Evolutionary conservation across 257 asterid genomes (phyloP).

Genomic region (Fraxinus excelsior): DNA sequence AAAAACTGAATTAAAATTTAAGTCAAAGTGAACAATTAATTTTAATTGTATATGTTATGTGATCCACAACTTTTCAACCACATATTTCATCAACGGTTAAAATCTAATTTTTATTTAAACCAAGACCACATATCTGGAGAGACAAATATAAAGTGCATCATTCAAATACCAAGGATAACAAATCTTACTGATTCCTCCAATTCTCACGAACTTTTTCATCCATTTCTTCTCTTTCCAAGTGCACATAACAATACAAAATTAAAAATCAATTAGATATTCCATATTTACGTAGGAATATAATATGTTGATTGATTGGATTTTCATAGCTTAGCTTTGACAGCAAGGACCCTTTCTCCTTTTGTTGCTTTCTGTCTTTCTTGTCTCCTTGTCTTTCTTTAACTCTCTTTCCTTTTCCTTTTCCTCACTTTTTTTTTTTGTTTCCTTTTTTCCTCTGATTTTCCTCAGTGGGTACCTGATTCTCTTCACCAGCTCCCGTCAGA

Average conservation of each 20-base stretch:
- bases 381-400: constrained; percentile 63
- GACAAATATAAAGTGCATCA: constrained; percentile 16
- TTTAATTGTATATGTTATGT: too few species aligned
- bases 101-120: too few species aligned
- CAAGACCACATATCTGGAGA: background rate
- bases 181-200: constrained; percentile 8
- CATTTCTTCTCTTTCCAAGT: constrained; percentile 13
- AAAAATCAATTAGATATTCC: constrained; percentile 35
- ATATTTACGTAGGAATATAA: constrained; percentile 40
- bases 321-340: constrained; percentile 38
- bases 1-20: too few species aligned
- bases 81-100: too few species aligned
- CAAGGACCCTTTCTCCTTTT: constrained; percentile 36
- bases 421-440: constrained; percentile 8
- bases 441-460: constrained; percentile 38
- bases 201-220: constrained; percentile 9
- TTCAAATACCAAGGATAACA: constrained; percentile 28
- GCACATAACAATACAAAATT: constrained; percentile 29
- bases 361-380: constrained; percentile 83
- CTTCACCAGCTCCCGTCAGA: constrained; percentile 49
- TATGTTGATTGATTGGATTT: constrained; percentile 33
- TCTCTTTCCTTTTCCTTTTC: constrained; percentile 34
- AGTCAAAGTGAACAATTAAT: too few species aligned
- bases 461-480: constrained; percentile 77
- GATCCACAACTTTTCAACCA: too few species aligned